Conservation (phyloP, 2,329 filamentous ascomycete genomes). For the Teratosphaeria pseudoeucalypti region DNA sequence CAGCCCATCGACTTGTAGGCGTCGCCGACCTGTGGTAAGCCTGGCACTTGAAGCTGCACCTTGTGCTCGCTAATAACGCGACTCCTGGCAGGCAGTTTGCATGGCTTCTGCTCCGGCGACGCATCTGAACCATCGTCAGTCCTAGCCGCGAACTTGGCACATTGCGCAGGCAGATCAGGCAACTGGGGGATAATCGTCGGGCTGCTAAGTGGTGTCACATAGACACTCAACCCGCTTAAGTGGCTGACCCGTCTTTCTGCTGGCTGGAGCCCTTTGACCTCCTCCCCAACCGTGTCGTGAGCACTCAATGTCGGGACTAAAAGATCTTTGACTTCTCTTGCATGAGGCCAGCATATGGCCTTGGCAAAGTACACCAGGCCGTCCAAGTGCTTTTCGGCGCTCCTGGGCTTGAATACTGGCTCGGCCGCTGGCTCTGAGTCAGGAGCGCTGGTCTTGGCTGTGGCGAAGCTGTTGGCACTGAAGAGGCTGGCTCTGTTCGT, state of each 20-base stretch:
- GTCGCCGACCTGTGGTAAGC: not conserved
- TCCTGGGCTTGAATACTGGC: conserved; percentile 26
- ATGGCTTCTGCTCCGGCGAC: not conserved
- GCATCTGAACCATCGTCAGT: not conserved
- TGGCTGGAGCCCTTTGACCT: not conserved
- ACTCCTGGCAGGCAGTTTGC: conserved; percentile 4
- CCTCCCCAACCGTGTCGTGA: not conserved
- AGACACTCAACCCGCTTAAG: conserved; percentile 8
- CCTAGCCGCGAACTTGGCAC: not conserved
- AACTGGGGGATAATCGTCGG: conserved; percentile 4
- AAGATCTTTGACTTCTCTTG: conserved; percentile 6
- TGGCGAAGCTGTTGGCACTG: conserved; percentile 17
- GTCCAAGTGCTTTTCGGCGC: conserved; percentile 34
- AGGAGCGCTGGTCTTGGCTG: conserved; percentile 10
- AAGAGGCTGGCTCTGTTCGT: conserved; percentile 15
- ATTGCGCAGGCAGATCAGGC: not conserved
- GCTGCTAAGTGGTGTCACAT: conserved; percentile 13
- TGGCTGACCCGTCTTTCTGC: conserved; percentile 5
- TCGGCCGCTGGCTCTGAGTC: conserved; percentile 5
- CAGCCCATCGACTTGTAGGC: conserved; percentile 26
- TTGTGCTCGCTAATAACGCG: conserved; percentile 9
- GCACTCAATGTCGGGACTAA: not conserved
- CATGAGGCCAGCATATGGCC: conserved; percentile 39
- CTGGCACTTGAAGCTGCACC: conserved; percentile 8
- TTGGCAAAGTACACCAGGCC: conserved; percentile 43